These are phyloP conservation scores for Chaetomiaceae sp. DNA, from an alignment of 2,329 filamentous ascomycete genomes.

Conservation along the genomic window DNA sequence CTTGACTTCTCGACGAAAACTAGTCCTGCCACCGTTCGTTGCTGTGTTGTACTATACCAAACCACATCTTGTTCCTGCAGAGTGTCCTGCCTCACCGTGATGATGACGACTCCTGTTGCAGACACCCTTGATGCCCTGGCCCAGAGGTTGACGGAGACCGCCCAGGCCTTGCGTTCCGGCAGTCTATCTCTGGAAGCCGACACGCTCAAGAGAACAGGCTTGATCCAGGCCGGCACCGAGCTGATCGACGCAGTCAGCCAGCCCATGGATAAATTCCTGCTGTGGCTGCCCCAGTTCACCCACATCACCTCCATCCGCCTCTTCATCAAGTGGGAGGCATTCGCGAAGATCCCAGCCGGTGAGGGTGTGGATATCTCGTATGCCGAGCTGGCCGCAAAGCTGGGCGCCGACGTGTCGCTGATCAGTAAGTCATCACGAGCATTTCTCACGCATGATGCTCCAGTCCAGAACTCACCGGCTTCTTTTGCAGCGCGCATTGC, in stretches of 20 bases:
- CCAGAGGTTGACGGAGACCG: neutral
- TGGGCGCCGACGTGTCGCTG: conserved; percentile 26
- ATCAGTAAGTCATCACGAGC: conserved; percentile 20
- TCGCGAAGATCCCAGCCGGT: conserved; percentile 28
- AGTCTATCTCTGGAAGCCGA: neutral
- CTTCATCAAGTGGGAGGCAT: conserved; percentile 30
- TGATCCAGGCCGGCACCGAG: conserved; percentile 9
- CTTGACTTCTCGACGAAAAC: too few species aligned
- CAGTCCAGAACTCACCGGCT: neutral
- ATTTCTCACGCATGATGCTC: neutral
- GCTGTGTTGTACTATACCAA: too few species aligned
- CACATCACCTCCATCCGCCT: conserved; percentile 23
- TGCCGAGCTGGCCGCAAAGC: conserved; percentile 24
- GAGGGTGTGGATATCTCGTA: conserved; percentile 24
- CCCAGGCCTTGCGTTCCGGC: conserved; percentile 1
- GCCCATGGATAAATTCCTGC: conserved; percentile 15
- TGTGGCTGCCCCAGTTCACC: conserved; percentile 7
- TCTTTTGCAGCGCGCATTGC: conserved; percentile 20
- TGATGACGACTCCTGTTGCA: neutral
- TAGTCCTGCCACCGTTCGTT: too few species aligned
- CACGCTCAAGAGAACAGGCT: neutral
- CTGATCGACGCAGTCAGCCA: conserved; percentile 9
- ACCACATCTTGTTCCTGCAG: too few species aligned
- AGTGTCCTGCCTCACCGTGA: neutral
- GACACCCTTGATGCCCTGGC: conserved; percentile 2